Conservation (phyloP, 2,329 filamentous ascomycete species). For the Mollisia scopiformis region DNA sequence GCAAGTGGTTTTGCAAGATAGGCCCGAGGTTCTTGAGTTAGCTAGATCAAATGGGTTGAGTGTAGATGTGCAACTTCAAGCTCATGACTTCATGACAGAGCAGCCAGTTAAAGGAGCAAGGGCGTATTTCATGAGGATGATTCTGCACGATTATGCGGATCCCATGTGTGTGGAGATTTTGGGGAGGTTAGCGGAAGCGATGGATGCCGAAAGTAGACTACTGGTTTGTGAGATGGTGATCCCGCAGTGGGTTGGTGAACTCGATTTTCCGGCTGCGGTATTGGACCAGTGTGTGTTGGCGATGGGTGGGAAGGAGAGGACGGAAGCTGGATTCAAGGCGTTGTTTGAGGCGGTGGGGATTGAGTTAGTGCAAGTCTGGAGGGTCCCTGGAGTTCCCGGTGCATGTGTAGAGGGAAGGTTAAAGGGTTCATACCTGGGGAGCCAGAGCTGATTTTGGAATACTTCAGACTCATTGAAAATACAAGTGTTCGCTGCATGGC, state of each 20-base stretch:
- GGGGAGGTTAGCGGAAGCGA: constrained; percentile 28
- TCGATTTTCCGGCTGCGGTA: neutral
- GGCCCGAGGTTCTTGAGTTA: neutral
- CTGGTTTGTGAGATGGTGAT: neutral
- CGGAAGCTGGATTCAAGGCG: neutral
- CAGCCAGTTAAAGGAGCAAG: constrained; percentile 24
- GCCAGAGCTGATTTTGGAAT: no score
- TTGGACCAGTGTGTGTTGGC: neutral
- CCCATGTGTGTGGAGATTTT: constrained; percentile 35
- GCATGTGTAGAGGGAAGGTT: neutral
- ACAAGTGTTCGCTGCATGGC: no score
- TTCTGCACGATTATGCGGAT: constrained; percentile 41
- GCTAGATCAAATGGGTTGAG: neutral
- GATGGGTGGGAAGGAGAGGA: neutral
- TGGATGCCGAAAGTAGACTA: neutral
- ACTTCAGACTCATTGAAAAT: no score
- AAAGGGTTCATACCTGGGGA: no score
- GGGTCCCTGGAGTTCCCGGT: neutral
- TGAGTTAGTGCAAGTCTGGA: neutral
- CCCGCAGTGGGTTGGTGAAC: neutral
- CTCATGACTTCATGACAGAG: constrained; percentile 37
- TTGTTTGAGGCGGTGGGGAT: neutral
- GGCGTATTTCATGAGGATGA: constrained; percentile 36
- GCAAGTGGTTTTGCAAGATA: neutral
- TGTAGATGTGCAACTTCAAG: constrained; percentile 7